These are phyloP conservation scores for Nematocida displodere DNA, from an alignment of 371 early-diverging fungal genomes.

Conservation along the genomic window DNA sequence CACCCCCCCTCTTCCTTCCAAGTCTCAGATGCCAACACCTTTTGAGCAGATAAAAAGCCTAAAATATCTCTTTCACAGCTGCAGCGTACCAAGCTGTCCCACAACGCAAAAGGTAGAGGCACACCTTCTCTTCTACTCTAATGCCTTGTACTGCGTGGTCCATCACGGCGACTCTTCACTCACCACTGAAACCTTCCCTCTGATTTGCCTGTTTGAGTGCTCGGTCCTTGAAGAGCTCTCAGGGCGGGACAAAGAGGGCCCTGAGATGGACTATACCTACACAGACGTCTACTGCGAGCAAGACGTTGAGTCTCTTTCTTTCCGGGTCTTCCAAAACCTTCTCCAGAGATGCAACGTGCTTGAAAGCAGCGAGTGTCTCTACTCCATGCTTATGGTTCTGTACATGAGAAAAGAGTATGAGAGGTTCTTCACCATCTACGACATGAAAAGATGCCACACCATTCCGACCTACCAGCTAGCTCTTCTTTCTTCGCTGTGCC, in stretches of 20 bases:
- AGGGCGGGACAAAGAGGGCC: neutral
- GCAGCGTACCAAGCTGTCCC: no score
- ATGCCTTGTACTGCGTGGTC: conserved; percentile 26
- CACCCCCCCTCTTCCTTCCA: no score
- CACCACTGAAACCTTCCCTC: no score
- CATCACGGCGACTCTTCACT: neutral
- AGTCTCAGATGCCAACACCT: no score
- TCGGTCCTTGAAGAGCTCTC: neutral
- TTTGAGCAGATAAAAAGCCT: no score
- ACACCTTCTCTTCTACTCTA: conserved; percentile 24
- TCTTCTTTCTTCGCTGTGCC: conserved; percentile 29
- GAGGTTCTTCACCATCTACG: conserved; percentile 53
- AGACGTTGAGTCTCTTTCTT: conserved; percentile 58
- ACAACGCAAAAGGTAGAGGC: no score
- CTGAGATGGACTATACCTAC: conserved; percentile 5
- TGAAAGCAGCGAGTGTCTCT: neutral
- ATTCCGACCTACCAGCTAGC: conserved; percentile 44
- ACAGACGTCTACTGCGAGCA: conserved; percentile 60
- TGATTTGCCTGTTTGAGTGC: conserved; percentile 36
- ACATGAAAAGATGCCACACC: neutral
- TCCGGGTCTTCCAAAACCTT: conserved; percentile 36
- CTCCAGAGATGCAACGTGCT: neutral
- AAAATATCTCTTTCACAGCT: no score
- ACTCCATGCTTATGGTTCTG: conserved; percentile 39
- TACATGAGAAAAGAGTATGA: conserved; percentile 51